Percentiles rank a stretch among this genome's conserved stretches.
phyloP scores from a whole-genome alignment of 2,329 filamentous ascomycete species.

The Hypoxylon sp. region DNA sequence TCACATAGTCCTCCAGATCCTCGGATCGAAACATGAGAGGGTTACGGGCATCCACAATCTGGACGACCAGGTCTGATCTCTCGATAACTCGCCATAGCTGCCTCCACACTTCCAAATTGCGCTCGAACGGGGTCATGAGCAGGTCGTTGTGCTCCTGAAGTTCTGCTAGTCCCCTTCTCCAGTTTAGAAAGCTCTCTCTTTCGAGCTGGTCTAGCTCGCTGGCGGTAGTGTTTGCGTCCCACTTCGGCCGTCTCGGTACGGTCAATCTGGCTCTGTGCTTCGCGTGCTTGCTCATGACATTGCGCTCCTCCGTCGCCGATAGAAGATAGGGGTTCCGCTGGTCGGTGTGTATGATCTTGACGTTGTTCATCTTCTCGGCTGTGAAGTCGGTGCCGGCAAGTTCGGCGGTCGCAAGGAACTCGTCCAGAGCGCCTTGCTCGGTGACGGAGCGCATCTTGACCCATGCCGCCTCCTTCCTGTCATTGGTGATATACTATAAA shows the following conservation, averaged over 20 bases:
- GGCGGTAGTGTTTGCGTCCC: constrained; percentile 87
- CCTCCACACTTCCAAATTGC: constrained; percentile 97
- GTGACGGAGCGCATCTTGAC: constrained; percentile 99
- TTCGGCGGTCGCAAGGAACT: constrained; percentile 95
- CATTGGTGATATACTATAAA: constrained; percentile 85
- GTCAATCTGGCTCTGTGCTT: constrained; percentile 83
- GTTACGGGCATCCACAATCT: constrained; percentile 98
- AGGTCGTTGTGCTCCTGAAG: constrained; percentile 94
- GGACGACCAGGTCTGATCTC: constrained; percentile 92
- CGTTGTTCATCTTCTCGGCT: constrained; percentile 98
- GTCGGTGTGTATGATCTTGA: constrained; percentile 97
- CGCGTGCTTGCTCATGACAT: constrained; percentile 82
- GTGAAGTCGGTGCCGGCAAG: constrained; percentile 99
- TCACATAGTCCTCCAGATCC: constrained; percentile 93
- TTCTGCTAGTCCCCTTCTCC: constrained; percentile 91
- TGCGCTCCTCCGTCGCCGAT: constrained; percentile 84
- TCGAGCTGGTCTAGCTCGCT: constrained; percentile 83
- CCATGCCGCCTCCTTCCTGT: constrained; percentile 91
- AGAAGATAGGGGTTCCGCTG: constrained; percentile 96
- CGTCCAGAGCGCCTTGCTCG: constrained; percentile 94
- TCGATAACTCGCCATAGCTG: constrained; percentile 99
- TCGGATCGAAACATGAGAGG: constrained; percentile 94
- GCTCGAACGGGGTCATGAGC: constrained; percentile 97
- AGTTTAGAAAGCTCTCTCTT: constrained; percentile 83
- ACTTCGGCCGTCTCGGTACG: constrained; percentile 88